Percentiles rank a stretch among this genome's conserved stretches.
phyloP scores from a whole-genome alignment of 2,329 filamentous ascomycete genomes.

The Talaromyces sp. region DNA sequence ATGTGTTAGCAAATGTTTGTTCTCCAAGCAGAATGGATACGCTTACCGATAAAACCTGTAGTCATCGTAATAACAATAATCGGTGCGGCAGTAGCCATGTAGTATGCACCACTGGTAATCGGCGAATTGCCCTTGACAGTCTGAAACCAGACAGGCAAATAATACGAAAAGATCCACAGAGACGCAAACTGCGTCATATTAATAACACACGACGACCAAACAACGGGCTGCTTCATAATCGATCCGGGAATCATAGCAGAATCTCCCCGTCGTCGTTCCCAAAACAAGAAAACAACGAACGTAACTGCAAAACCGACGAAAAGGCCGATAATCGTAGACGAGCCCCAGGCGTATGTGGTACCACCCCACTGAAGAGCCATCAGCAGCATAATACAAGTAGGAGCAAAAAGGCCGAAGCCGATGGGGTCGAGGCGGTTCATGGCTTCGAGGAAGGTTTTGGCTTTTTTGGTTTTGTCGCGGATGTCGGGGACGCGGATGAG shows the following conservation, averaged over 20 bases:
- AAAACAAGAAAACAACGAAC: slow-evolving; percentile 4
- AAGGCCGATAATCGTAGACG: slow-evolving; percentile 15
- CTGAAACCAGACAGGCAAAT: slow-evolving; percentile 18
- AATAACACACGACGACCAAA: slow-evolving; percentile 16
- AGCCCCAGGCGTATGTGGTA: slow-evolving; percentile 14
- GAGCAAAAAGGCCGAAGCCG: slow-evolving; percentile 10
- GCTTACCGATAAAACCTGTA: slow-evolving; percentile 10
- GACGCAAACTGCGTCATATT: slow-evolving; percentile 14
- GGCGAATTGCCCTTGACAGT: slow-evolving; percentile 12
- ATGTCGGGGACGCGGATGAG: slow-evolving; percentile 16
- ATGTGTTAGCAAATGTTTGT: too few species aligned
- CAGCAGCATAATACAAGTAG: slow-evolving; percentile 15
- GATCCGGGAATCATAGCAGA: slow-evolving; percentile 14
- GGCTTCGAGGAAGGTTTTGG: slow-evolving; percentile 9
- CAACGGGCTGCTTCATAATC: slow-evolving; percentile 6
- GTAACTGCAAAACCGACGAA: slow-evolving; percentile 12
- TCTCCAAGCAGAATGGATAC: too few species aligned
- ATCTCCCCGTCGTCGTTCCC: slow-evolving; percentile 15
- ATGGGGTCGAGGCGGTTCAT: slow-evolving; percentile 16
- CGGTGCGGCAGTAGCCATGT: slow-evolving; percentile 10
- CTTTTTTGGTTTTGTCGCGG: slow-evolving; percentile 13
- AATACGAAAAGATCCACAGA: slow-evolving; percentile 17
- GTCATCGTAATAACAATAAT: slow-evolving; percentile 3
- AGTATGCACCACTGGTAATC: slow-evolving; percentile 11
- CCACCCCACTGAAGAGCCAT: slow-evolving; percentile 17